Evolutionary conservation across 2,329 filamentous ascomycete species (phyloP), one percentile per base, ranked within the genome.

Genomic region (Ceratocystis cacaofunesta): DNA sequence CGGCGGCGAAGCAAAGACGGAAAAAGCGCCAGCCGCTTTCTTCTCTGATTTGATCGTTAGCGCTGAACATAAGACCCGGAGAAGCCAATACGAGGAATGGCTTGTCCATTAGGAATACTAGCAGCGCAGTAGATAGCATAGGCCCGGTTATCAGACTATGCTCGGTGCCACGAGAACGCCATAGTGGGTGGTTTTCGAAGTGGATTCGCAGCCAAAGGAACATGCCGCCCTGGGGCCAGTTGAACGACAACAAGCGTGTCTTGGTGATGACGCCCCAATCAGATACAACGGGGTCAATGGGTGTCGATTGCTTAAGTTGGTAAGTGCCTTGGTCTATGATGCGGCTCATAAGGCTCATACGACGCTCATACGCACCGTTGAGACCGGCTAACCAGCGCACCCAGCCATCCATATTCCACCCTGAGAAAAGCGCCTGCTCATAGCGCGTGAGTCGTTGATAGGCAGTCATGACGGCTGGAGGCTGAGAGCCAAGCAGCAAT

Each of bases 341-440:
- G 6, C 76, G 76, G 75, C 86, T 88, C 90, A 96, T 95, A 69
- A 78, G 76, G 70, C 82, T 82, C 90, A 96, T 95, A 67, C 92
- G 85, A 50, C 86, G 80, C 77, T 95, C 89, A 75, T 96, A 96
- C 70, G 85, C 83, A 66, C 87, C 89, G 30, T 91, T 84, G 15
- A 96, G 81, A 6, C 91, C 90, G 68, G 87, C 88, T 28, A 96
- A 84, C 92, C 92, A 96, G 69, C 89, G 86, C 15, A 96, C 87
- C 90, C 90, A 96, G 69, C 92, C 92, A 68, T 86, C 85, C 68
- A 86, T 84, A 71, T 89, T 81, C 92, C 92, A 96, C 67, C 88
- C 80, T 25, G 69, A 67, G 69, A 81, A 82, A 55, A 71, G 67
- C 5, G 70, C 80, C 58, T 79, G 77, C 48, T 83, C 79, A 66